Base-by-base conservation (phyloP, 805 yeast species). In the Wickerhamiella kurtzmanii region DNA sequence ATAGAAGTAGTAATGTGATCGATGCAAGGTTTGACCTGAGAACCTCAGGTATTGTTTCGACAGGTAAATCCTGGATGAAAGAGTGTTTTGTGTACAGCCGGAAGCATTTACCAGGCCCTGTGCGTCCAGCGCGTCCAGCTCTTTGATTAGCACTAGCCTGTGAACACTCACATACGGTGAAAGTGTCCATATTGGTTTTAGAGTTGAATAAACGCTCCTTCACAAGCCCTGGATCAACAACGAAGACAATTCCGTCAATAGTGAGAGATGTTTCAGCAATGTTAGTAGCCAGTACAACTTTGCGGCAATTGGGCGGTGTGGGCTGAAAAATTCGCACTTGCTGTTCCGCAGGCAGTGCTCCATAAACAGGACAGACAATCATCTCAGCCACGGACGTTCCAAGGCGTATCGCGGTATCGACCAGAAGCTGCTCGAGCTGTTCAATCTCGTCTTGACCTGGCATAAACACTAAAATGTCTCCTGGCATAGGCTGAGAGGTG, bases 391-490 rank as follows among this genome's bases (percentile, higher is more conserved):
- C 71, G 1, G 72, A 63, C 45, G 75, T 74, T 3, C 85, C 89
- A 42, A 88, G 64, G 53, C 76, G 79, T 5, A 64, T 64, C 40
- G 76, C 66, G 0, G 89, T 79, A n/a, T 82, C 88, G 4, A 70
- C 63, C 18, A 88, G 60, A 43, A 75, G 76, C 45, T 82, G 89
- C 41, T 79, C 85, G 47, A 60, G 56, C 1, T 89, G 76, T 58
- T 89, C 97, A 57, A 92, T 92, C 59, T 92, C 98, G 47, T 87
- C 96, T 59, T 88, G 94, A 56, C 98, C 98, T 0, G 96, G 87
- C 36, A 88, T 63, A 60, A 88, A 88, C 1, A 87, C 94, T 22
- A 88, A 64, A 8, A 88, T 80, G 59, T 87, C 96, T 3, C 96
- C 96, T 43, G 72, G 68, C 2, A 44, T 36, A 15, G 43, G 40